Evolutionary conservation across 1,284 basidiomycete genomes (phyloP), one percentile per base, ranked within the genome.

Genomic region (Cutaneotrichosporon cavernicola): DNA sequence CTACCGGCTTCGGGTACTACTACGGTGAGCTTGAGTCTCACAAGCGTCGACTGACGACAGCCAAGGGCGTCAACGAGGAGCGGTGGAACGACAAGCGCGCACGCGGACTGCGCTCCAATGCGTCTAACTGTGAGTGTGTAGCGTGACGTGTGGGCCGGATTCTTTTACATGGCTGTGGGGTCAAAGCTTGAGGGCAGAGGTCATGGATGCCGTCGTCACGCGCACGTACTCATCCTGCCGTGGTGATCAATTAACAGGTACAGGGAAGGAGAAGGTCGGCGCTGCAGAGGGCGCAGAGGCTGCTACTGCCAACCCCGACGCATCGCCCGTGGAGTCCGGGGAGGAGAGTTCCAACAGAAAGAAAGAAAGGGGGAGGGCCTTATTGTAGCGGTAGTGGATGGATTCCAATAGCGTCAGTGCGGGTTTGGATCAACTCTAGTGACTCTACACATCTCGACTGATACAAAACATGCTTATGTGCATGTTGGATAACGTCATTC

Each of bases 1-100:
- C 82, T n/a, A 82, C 83, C 0, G 82, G 81, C 36, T 76, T 79
- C 34, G 82, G 82, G 60, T 84, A 82, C 74, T 82, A 83, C 73
- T 83, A 38, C 47, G 60, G 56, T 58, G 56, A 47, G 56, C n/a
- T 31, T 2, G 18, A 16, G 32, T n/a, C 18, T 18, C n/a, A 21
- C 9, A 21, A 6, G 36, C 10, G 9, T 32, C 13, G 36, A 10
- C 56, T 58, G 18, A 58, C 46, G 13, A 9, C 30, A 58, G 64
- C 66, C 22, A 68, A 68, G 60, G 56, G 59, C 52, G 58, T 47
- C 36, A 68, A 68, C 53, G 66, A 65, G 62, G 32, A 55, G 47
- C 64, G 66, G 16, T 68, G 66, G 66, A 59, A 49, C 51, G 66
- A 63, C 3, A 56, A 65, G 64, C 59, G 57, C 11, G 64, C 66